Evolutionary conservation across 2,329 filamentous ascomycete species (phyloP), one percentile per base, ranked within the genome.

Genomic region (Botrytis aclada): DNA sequence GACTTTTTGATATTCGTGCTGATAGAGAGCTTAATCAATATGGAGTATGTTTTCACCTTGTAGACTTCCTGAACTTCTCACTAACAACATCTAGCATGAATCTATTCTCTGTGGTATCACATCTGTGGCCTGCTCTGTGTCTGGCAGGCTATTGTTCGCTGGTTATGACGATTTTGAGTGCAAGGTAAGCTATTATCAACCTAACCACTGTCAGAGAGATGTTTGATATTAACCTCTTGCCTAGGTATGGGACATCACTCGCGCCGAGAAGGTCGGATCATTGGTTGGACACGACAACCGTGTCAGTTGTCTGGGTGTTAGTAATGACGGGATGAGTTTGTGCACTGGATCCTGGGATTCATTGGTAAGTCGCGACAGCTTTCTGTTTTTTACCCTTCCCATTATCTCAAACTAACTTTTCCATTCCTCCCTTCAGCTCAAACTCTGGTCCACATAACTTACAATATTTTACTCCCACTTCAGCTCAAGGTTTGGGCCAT

Each of bases 271-370:
- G 85, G 94, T 99, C 77, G 96, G 96, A 81, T 97, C 95, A 72
- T 88, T 99, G 74, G 95, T 97, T 80, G 96, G 96, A 80, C 96
- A 99, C 84, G 95, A 98, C 85, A 99, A 99, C 87, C 93, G 96
- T 78, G 96, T 99, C 82, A 98, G 95, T 89, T 99, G 96, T 84
- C 86, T 99, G 82, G 96, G 96, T 78, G 96, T 99, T 79, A 98
- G 95, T 88, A 98, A 98, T 83, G 96, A 99, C 82, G 96, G 95
- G 76, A 97, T 98, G 86, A 98, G 95, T 86, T 88, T 99, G 86
- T 98, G 96, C 89, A 99, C 96, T 81, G 96, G 96, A 83, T 99
- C 96, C 78, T 99, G 96, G 96, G 96, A 99, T 86, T 98, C 96
- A 80, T 88, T 97, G 87, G 96, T 98, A 89, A 86, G 94, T 88